Evolutionary conservation across 106 monocot species (phyloP), one percentile per base, ranked within the genome.

Genomic region (Alisma plantagoaquatica): DNA sequence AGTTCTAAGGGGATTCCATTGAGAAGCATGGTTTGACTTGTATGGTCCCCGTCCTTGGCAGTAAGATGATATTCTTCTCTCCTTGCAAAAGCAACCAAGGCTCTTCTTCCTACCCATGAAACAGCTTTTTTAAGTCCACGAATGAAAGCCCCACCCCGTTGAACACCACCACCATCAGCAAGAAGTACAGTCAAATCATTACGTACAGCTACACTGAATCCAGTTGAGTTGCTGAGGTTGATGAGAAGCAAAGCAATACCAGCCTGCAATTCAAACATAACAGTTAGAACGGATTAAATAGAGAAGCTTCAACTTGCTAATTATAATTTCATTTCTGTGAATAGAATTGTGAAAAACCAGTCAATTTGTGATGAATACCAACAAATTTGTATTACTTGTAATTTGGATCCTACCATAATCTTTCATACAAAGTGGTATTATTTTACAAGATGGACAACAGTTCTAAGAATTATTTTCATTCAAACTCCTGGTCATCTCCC

Each of bases 61-160:
- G 53, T 53, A 27, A 53, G 29, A 30, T 53, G 53, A 27, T 53
- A 53, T 14, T 53, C 53, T 27, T 53, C 53, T 10, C 53, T 49
- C 22, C 2, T 27, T 8, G 24, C 38, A 0, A 31, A 7, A 2
- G 1, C 1, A 26, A 3, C 2, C 53, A 2, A 14, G 3, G 6
- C 18, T 53, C 26, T 10, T 16, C 3, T 10, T 8, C 49, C 3
- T 8, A 60, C 60, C 60, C 60, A 60, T 3, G 46, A 46, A 2
- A 60, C 44, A 1, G 60, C 23, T 60, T 29, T 60, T 46, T 60
- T 60, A 1, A 60, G 16, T 3, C 44, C 44, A n/a, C 46, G 31
- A 8, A 42, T 14, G 2, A 57, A 3, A 0, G 41, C 22, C 12
- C 2, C 20, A 11, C 43, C 57, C 41, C 9, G 59, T 27, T 49